Base-by-base conservation (phyloP, 163 green algal species). In the Volvox carteri region DNA sequence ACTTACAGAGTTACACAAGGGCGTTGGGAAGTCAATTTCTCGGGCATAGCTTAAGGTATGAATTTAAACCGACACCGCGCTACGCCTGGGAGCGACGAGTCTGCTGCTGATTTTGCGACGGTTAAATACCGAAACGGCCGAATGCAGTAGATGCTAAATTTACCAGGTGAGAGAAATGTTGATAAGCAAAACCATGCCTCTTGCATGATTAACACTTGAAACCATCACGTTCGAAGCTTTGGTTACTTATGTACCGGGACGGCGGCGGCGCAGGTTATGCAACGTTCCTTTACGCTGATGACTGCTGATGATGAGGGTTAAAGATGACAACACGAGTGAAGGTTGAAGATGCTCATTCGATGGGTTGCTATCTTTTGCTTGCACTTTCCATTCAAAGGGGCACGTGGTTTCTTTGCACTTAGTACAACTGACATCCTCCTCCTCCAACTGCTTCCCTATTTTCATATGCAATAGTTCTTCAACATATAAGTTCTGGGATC, bases 401-500 rank as follows among this genome's bases (percentile, higher is more conserved):
- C 54, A 65, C 54, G 54, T 65, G 54, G 54, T 65, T 65, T 65
- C 54, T 65, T 65, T 65, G 6, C 7, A 30, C 5, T 65, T 65
- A 65, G 54, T 65, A 65, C 54, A 65, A 65, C 54, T n/a, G n/a
- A n/a, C n/a, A n/a, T n/a, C n/a, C n/a, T 30, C 54, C 54, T 65
- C 6, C 8, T 12, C 8, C 4, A 65, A 65, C 54, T 65, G 4
- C 54, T 65, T n/a, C n/a, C n/a, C n/a, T n/a, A 19, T 65, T 65
- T 23, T 23, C 5, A 65, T 4, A 19, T 23, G 54, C 5, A 65
- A 8, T 65, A 65, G 54, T 23, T n/a, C n/a, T n/a, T 23, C 54
- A 65, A 30, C 28, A 11, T 30, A 65, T 65, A 65, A 65, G 7
- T 11, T 65, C 3, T 65, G 25, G 8, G 54, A 7, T 28, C 28